A percentile compares a stretch with the other conserved stretches of the same genome.
These are phyloP conservation scores for Ogataea neopini DNA, from an alignment of 805 yeast genomes.

Conservation along the genomic window DNA sequence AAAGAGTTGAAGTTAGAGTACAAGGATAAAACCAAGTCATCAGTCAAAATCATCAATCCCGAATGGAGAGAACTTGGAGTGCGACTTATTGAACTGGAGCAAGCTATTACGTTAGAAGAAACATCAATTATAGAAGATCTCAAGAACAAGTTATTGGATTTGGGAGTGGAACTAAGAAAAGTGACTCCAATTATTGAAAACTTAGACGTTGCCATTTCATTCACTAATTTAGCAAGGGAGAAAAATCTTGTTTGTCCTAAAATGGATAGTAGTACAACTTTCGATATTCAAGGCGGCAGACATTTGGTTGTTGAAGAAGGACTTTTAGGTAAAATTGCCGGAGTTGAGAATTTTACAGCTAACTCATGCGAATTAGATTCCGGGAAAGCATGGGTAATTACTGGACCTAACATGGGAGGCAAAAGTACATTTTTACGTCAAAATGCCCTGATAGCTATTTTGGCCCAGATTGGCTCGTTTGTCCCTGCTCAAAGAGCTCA, in stretches of 20 bases:
- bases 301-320: constrained; percentile 88
- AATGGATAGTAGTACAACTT: constrained; percentile 47
- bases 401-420: constrained; percentile 92
- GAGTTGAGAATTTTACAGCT: constrained; percentile 47
- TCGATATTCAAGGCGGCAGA: constrained; percentile 65
- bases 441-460: constrained; percentile 64
- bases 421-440: constrained; percentile 76
- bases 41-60: constrained; percentile 39
- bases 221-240: constrained; percentile 72
- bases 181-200: constrained; percentile 54
- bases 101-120: constrained; percentile 57
- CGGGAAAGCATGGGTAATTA: constrained; percentile 55
- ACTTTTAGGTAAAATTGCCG: constrained; percentile 44
- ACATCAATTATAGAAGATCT: constrained; percentile 49
- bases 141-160: constrained; percentile 44
- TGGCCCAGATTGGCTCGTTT: constrained; percentile 75
- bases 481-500: constrained; percentile 66
- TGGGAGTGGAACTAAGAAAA: constrained; percentile 48
- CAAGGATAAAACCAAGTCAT: constrained; percentile 29
- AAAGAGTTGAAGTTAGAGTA: constrained; percentile 15
- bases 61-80: constrained; percentile 58
- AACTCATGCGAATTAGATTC: constrained; percentile 41
- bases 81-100: constrained; percentile 44
- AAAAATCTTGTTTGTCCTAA: constrained; percentile 65
- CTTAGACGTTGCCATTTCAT: constrained; percentile 71